Base-by-base conservation (phyloP, 176 grass and related monocot genomes). In the Typha latifolia region DNA sequence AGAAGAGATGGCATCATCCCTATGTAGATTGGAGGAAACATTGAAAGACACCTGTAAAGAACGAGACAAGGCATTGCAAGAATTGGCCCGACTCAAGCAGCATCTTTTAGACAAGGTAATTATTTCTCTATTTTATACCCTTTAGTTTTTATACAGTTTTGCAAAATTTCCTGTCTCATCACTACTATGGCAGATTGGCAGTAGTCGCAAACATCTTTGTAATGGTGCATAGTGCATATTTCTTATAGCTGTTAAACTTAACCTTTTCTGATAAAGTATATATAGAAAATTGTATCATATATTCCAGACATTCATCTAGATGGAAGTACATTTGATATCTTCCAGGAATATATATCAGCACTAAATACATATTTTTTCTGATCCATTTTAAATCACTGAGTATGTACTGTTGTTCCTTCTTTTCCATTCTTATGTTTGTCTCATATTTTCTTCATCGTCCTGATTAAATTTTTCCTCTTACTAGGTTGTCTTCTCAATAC, bases 101-200 rank as follows among this genome's bases (percentile, higher is more conserved):
- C 95, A 99, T 78, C 82, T 99, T 68, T 70, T 99, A 50, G 95
- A 94, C 74, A 99, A 99, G 80, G 85, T 74, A 84, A 64, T n/a
- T 21, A 56, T 56, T 15, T 61, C 62, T 74, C 21, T 62, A 16
- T 59, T 66, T 18, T 19, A 59, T 19, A 22, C 9, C 20, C 16
- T 59, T 59, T 21, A 59, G 53, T 59, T 59, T 59, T 4, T n/a
- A 19, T 67, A 47, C 27, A 16, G 27, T 52, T 23, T 8, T 32
- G 48, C 32, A 20, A 49, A 55, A 48, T 16, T 50, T 27, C 65
- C 11, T 48, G 76, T 61, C 10, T 84, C 70, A 26, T 67, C 32
- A 68, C 19, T 48, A 12, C 61, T 21, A 15, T 21, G 20, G 53
- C 27, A 29, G 3, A 29, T 29, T 29, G 27, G 27, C 53, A 59